Evolutionary conservation across 352 stramenopile genomes (phyloP), one percentile per base, ranked within the genome.

Genomic region (Bremia lactucae): DNA sequence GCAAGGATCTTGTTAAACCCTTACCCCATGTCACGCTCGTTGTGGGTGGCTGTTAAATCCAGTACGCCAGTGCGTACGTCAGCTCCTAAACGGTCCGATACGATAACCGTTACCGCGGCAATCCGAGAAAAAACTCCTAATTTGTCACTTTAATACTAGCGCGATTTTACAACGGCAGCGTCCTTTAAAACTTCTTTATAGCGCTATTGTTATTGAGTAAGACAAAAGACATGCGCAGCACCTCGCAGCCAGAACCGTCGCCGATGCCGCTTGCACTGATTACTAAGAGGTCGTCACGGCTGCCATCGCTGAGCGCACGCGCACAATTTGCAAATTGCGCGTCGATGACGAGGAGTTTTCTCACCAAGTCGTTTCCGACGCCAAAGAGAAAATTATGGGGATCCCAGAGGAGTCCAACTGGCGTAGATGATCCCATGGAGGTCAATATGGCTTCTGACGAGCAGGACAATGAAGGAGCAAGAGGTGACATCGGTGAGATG

Each of bases 401-500:
- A 10, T 43, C 48, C 15, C 49, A 65, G 31, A 59, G 42, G 38
- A 65, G 59, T 36, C 55, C 59, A 15, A 68, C 54, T 0, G 47
- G 49, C 2, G 49, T 63, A 39, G 57, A 63, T 11, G 48, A 59
- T 26, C 36, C 36, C 7, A 59, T 41, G 0, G 55, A 57, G 28
- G 25, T 21, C n/a, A 60, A 37, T 19, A 43, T 31, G 14, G 19
- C 18, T 24, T 58, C 39, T 0, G 23, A 42, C 5, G 38, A 53
- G 0, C 44, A 47, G 24, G 39, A 48, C 25, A 36, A 33, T 5
- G 38, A 61, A 9, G 44, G 21, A 10, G 48, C 43, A 35, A 44
- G 57, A 21, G 57, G 57, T 14, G 52, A 65, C 9, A 51, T 71
- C 36, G 41, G 36, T 47, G 61, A 71, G 49, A 65, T 71, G 33